Percentiles rank a stretch among this genome's conserved stretches.
Evolutionary conservation across 1,284 basidiomycete genomes (phyloP).

Genomic region (Marasmius fiardii): DNA sequence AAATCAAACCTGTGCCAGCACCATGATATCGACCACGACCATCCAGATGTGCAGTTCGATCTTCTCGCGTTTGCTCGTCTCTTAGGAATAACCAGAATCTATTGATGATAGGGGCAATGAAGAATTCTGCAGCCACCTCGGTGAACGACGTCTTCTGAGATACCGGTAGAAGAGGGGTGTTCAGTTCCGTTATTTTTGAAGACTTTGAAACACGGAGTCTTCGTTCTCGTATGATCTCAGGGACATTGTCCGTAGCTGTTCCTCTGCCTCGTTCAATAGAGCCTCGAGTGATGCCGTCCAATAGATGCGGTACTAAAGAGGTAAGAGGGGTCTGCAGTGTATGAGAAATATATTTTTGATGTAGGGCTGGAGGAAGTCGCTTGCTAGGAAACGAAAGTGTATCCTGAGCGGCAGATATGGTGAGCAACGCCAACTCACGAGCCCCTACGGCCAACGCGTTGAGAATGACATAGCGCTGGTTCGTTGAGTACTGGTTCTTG

Average conservation of each 20-base stretch:
- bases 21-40: slow-evolving; percentile 56
- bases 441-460: slow-evolving; percentile 85
- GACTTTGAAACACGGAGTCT: slow-evolving; percentile 65
- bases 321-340: slow-evolving; percentile 23
- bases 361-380: slow-evolving; percentile 66
- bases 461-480: slow-evolving; percentile 82
- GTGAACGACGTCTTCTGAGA: slow-evolving; percentile 49
- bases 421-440: slow-evolving; percentile 77
- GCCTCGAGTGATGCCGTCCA: slow-evolving; percentile 55
- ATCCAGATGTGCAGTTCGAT: slow-evolving; percentile 52
- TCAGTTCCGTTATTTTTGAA: slow-evolving; percentile 43
- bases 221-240: slow-evolving; percentile 67
- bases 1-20: slow-evolving; percentile 76
- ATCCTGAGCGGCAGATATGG: slow-evolving; percentile 41
- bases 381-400: slow-evolving; percentile 71
- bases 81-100: slow-evolving; percentile 89
- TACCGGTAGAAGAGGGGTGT: slow-evolving; percentile 11
- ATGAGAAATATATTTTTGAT: slow-evolving; percentile 60
- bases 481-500: slow-evolving; percentile 84
- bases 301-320: slow-evolving; percentile 45
- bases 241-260: slow-evolving; percentile 45
- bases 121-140: slow-evolving; percentile 80
- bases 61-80: slow-evolving; percentile 74
- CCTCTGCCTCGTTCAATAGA: slow-evolving; percentile 58
- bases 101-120: slow-evolving; percentile 85